These are phyloP conservation scores for Solanum sejunctum DNA, from an alignment of 257 asterid genomes.

Conservation along the genomic window DNA sequence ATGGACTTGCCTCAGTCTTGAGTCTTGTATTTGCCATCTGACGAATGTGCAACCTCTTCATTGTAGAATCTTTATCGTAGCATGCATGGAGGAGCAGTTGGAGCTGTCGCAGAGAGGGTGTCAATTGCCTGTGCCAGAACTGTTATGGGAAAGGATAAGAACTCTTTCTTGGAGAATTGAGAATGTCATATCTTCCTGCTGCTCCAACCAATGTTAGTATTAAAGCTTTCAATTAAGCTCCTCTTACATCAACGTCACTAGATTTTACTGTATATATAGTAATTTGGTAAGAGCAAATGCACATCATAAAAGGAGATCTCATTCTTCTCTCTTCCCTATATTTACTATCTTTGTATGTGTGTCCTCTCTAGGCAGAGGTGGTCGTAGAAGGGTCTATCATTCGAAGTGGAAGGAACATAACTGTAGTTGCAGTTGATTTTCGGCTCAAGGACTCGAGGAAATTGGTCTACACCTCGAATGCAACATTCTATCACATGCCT, in stretches of 20 bases:
- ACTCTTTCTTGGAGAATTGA: constrained; percentile 73
- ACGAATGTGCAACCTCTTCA: not conserved
- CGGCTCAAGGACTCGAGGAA: constrained; percentile 37
- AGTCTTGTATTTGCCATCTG: not conserved
- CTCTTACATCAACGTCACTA: not conserved
- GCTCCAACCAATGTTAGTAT: constrained; percentile 48
- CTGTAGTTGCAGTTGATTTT: constrained; percentile 54
- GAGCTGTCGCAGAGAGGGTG: constrained; percentile 52
- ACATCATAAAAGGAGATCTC: not conserved
- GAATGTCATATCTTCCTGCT: constrained; percentile 61
- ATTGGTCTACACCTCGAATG: constrained; percentile 46
- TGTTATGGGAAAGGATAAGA: constrained; percentile 58
- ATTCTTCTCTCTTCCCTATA: not conserved
- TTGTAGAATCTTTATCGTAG: constrained; percentile 52
- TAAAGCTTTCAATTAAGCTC: not conserved
- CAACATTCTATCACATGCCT: constrained; percentile 64
- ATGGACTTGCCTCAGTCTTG: not conserved
- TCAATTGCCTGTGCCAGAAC: constrained; percentile 81
- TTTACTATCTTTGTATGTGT: not conserved
- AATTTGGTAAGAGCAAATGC: not conserved
- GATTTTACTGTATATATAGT: not conserved
- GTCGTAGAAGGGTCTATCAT: constrained; percentile 48
- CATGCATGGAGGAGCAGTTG: constrained; percentile 91
- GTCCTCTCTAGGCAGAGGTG: constrained; percentile 40
- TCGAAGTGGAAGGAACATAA: constrained; percentile 73